These are phyloP conservation scores for Flaveria floridana DNA, from an alignment of 140 eudicot genomes.

Conservation along the genomic window DNA sequence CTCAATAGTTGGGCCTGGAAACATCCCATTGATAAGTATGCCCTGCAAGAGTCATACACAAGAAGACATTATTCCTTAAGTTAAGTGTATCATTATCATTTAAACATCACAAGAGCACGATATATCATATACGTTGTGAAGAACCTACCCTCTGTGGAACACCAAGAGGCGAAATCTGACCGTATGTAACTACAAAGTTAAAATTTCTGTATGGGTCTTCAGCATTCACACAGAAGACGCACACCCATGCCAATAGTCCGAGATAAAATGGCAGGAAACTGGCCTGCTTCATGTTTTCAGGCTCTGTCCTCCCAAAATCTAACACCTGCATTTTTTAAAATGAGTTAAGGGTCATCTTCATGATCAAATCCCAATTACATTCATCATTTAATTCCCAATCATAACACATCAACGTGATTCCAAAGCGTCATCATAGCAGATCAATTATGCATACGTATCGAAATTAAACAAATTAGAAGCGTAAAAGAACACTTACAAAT, in stretches of 20 bases:
- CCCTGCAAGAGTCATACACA: slow-evolving; percentile 47
- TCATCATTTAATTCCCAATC: neutral
- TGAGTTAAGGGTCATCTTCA: neutral
- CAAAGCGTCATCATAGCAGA: neutral
- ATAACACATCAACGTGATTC: too few species aligned
- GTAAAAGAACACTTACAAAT: slow-evolving; percentile 17
- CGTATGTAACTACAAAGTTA: slow-evolving; percentile 59
- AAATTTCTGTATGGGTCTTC: slow-evolving; percentile 78
- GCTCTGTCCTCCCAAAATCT: neutral
- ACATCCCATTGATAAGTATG: slow-evolving; percentile 79
- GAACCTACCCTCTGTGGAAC: slow-evolving; percentile 61
- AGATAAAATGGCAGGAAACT: slow-evolving; percentile 44
- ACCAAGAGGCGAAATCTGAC: slow-evolving; percentile 75
- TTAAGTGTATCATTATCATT: neutral
- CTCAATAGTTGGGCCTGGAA: slow-evolving; percentile 79
- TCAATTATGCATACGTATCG: neutral
- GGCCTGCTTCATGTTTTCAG: slow-evolving; percentile 46
- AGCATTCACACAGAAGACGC: slow-evolving; percentile 49
- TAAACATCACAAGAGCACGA: neutral
- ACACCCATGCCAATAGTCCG: slow-evolving; percentile 58
- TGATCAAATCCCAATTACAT: slow-evolving; percentile 4
- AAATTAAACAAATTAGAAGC: neutral
- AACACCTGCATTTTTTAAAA: slow-evolving; percentile 15
- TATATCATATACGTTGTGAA: neutral
- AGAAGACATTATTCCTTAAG: neutral